Base-by-base conservation (phyloP, 116 monocot species). In the Cymodocea nodosa region DNA sequence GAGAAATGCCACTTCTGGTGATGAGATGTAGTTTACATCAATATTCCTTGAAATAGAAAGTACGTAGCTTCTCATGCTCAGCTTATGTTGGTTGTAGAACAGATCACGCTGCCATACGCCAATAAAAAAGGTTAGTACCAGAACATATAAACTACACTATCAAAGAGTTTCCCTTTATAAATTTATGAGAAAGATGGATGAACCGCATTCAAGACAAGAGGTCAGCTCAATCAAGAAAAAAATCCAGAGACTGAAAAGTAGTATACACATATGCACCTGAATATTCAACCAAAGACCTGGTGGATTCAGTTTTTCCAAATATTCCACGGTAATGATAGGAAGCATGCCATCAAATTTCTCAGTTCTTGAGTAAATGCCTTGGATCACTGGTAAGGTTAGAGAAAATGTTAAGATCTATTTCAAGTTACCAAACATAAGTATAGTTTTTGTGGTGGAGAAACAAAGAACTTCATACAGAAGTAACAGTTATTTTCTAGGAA, bases 1-100 rank as follows among this genome's bases (percentile, higher is more conserved):
- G 48, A 93, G 85, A 73, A 93, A 88, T 44, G 12, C 68, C 20
- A 89, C 78, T 80, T 94, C 94, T 2, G 89, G 84, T 16, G 94
- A 94, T 55, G 94, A 94, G 36, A 94, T 70, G 68, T 84, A 86
- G 67, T 76, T 74, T 18, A 84, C 50, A 51, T 52, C 51, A 64
- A 75, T 52, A 23, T 18, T 52, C 25, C 69, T 89, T 49, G 82
- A 77, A 10, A 81, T 39, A 19, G 75, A 78, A 66, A 78, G 50
- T 20, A 94, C 3, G 69, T 89, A 87, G 22, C 15, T 84, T 69
- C 71, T 80, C 86, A 94, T 89, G 78, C 78, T 89, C 50, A 94
- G 63, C 15, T 84, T 94, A 51, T 84, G 84, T 63, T 84, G 77
- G 20, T 51, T 78, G 78, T 89, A 94, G 73, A 94, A 94, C 22